Conservation (phyloP, 768 basidiomycete species). For the Mycena rosella region DNA sequence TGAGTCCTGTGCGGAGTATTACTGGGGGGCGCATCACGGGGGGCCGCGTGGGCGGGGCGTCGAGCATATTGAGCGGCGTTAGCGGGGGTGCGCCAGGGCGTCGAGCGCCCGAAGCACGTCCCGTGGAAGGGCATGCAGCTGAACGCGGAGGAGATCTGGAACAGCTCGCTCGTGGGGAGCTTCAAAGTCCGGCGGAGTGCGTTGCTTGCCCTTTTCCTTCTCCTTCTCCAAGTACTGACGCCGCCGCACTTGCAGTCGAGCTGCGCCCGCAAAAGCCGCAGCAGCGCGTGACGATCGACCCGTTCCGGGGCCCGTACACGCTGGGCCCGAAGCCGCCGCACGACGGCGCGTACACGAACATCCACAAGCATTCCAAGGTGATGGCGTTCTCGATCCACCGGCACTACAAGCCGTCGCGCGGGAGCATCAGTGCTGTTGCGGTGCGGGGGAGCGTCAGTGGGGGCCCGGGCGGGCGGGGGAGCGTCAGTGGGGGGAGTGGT, state of each 20-base stretch:
- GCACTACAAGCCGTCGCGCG: conserved; percentile 56
- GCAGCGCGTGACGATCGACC: conserved; percentile 75
- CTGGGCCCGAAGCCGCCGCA: conserved; percentile 46
- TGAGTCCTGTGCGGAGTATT: conserved; percentile 48
- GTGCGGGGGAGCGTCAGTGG: conserved; percentile 37
- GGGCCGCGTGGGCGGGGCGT: conserved; percentile 38
- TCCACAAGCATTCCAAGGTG: conserved; percentile 88
- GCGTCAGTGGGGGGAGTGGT: not conserved
- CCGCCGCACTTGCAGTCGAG: conserved; percentile 49
- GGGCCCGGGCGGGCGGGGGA: conserved; percentile 19
- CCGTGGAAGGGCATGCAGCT: conserved; percentile 64
- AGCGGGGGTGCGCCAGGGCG: conserved; percentile 16
- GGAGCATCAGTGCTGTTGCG: not conserved
- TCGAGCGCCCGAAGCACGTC: conserved; percentile 42
- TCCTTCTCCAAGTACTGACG: not conserved
- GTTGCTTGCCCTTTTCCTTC: conserved; percentile 9
- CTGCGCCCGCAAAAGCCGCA: conserved; percentile 72
- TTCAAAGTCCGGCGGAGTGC: conserved; percentile 72
- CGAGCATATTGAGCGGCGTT: conserved; percentile 32
- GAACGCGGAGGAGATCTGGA: conserved; percentile 75
- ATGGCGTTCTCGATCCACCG: conserved; percentile 85
- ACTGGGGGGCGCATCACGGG: conserved; percentile 43
- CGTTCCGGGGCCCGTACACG: conserved; percentile 64
- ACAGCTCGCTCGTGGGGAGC: conserved; percentile 70
- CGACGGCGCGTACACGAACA: conserved; percentile 73